Evolutionary conservation across 352 stramenopile genomes (phyloP).

Genomic region (Phytophthora syringae): DNA sequence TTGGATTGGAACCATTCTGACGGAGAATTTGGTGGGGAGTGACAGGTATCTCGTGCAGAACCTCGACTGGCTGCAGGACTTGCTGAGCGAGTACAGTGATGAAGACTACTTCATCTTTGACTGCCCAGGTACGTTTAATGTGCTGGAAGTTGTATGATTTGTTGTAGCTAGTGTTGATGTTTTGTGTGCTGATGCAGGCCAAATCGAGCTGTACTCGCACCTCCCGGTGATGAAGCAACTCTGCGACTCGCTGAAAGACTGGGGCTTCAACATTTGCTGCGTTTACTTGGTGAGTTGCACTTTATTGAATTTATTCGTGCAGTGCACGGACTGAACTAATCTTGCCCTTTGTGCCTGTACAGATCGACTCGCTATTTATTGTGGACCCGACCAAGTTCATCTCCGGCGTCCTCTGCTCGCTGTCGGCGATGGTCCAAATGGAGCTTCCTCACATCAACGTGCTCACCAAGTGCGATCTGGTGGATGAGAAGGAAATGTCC

Average conservation of each 20-base stretch:
- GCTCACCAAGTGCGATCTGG: slow-evolving; percentile 92
- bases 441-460: slow-evolving; percentile 96
- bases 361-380: slow-evolving; percentile 95
- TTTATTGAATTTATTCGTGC: background rate
- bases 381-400: slow-evolving; percentile 98
- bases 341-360: background rate
- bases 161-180: slow-evolving; percentile 2
- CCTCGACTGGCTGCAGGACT: slow-evolving; percentile 95
- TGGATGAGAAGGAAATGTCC: slow-evolving; percentile 88
- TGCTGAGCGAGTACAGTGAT: slow-evolving; percentile 91
- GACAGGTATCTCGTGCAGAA: slow-evolving; percentile 92
- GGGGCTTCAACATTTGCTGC: slow-evolving; percentile 89
- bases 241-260: slow-evolving; percentile 84
- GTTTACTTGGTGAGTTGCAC: slow-evolving; percentile 80
- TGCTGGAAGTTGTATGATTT: background rate
- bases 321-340: background rate
- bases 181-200: slow-evolving; percentile 47
- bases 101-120: slow-evolving; percentile 99
- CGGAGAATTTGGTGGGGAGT: background rate
- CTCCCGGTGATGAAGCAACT: slow-evolving; percentile 92
- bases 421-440: slow-evolving; percentile 98
- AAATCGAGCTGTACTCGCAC: slow-evolving; percentile 94
- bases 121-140: slow-evolving; percentile 90
- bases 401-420: slow-evolving; percentile 95
- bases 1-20: slow-evolving; percentile 6